Percentiles rank a stretch among this genome's conserved stretches.
These are phyloP conservation scores for Solanum virginianum DNA, from an alignment of 257 asterid species.

Conservation along the genomic window DNA sequence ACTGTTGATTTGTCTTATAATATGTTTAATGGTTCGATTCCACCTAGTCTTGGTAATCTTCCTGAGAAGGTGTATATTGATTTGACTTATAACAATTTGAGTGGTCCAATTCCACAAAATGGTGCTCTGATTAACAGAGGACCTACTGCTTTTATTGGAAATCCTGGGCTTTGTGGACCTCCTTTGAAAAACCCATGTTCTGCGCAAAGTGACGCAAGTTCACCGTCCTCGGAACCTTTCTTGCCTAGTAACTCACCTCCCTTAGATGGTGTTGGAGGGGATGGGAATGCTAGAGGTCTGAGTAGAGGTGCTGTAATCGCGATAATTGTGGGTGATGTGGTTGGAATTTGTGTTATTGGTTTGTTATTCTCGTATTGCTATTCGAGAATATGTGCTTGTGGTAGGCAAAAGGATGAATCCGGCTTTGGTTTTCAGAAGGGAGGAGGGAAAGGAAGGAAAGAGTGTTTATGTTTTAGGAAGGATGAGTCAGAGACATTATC, in stretches of 20 bases:
- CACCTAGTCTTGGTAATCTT: constrained; percentile 67
- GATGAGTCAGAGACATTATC: constrained; percentile 75
- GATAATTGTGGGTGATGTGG: constrained; percentile 54
- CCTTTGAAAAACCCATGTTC: constrained; percentile 65
- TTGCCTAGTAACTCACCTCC: constrained; percentile 43
- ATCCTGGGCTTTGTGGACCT: constrained; percentile 81
- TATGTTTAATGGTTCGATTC: constrained; percentile 57
- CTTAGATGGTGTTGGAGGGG: constrained; percentile 16
- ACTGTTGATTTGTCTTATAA: constrained; percentile 77
- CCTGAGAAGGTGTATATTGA: constrained; percentile 89
- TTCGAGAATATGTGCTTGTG: constrained; percentile 36
- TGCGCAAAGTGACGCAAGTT: constrained; percentile 25
- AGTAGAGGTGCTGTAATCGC: constrained; percentile 48
- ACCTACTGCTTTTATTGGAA: constrained; percentile 92
- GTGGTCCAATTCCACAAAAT: constrained; percentile 81
- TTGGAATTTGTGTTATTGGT: constrained; percentile 69
- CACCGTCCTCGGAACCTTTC: constrained; percentile 50
- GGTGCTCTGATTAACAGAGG: constrained; percentile 81
- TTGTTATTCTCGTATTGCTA: constrained; percentile 65
- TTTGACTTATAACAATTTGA: constrained; percentile 55
- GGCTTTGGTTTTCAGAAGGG: constrained; percentile 49
- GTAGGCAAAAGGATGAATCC: constrained; percentile 27
- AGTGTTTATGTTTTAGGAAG: constrained; percentile 67
- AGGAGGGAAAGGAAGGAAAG: constrained; percentile 36
- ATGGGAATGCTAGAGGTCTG: constrained; percentile 26